Base-by-base conservation (phyloP, 192 early-diverging fungal genomes). In the Umbelopsis sp. region DNA sequence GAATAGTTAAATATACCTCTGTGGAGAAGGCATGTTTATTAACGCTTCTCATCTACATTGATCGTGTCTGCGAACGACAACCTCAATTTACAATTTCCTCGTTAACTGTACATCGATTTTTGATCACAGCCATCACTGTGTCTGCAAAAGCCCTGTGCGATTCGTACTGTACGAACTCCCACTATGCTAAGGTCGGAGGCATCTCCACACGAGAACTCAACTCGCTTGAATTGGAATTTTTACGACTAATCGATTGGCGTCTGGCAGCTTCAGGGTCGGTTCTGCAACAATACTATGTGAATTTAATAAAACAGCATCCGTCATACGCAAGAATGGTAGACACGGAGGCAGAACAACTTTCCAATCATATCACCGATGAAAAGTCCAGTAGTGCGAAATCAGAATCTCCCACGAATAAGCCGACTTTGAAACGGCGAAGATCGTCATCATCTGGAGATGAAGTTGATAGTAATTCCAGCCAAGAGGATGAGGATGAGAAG, bases 181-280 rank as follows among this genome's bases (percentile, higher is more conserved):
- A 95, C 74, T 99, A 95, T 80, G 97, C 96, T 0, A 93, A 93
- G 76, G 95, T 99, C 17, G 98, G 98, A 21, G 98, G 98, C 25
- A 87, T 99, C 34, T 89, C 91, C 6, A 90, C 93, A 52, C 91
- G 94, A 67, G 98, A 99, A 81, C 82, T 99, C 16, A 99, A 99
- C 71, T 86, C 94, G 14, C 80, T 99, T 8, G 97, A 95, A 72
- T 83, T 99, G 66, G 98, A 99, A 77, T 88, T 97, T 70, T 69
- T 97, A 53, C 83, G 84, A 20, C 80, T 97, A 74, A 93, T 98
- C 45, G 94, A 95, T 68, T 99, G 97, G 97, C 87, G 93, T 45
- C 76, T 99, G 16, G 80, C 91, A 43, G 86, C 90, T 20, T 87
- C 92, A 20, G 90, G 89, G 2, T 91, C 92, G 22, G 83, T 89